Percentiles rank a stretch among this genome's conserved stretches.
These are phyloP conservation scores for Papiliotrema fonsecae DNA, from an alignment of 1,284 basidiomycete genomes.

Conservation along the genomic window DNA sequence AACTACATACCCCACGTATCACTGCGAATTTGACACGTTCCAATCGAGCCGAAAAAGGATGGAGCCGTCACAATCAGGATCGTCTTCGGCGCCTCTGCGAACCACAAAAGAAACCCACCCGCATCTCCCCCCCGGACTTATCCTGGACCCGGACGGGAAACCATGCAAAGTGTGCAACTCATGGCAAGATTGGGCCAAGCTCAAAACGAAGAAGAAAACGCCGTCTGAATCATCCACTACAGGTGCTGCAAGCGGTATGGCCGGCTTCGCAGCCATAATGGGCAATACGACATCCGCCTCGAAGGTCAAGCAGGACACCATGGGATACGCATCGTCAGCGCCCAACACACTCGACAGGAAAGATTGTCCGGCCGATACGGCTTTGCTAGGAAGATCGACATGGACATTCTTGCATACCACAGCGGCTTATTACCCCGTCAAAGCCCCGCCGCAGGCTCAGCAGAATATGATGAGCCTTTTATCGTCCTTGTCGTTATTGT, in stretches of 20 bases:
- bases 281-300: conserved; percentile 13
- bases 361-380: conserved; percentile 56
- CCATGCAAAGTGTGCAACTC: conserved; percentile 87
- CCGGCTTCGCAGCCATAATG: conserved; percentile 24
- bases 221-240: neutral
- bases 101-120: conserved; percentile 47
- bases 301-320: conserved; percentile 5
- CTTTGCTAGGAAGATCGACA: conserved; percentile 78
- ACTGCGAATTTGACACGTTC: too few species aligned
- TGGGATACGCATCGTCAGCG: conserved; percentile 6
- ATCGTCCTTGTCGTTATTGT: conserved; percentile 68
- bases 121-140: conserved; percentile 65
- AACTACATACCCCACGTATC: too few species aligned
- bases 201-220: conserved; percentile 41
- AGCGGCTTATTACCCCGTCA: conserved; percentile 85
- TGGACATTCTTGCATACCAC: conserved; percentile 95
- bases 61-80: neutral
- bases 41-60: too few species aligned
- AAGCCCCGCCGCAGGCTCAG: conserved; percentile 65
- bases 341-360: conserved; percentile 14
- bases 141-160: conserved; percentile 85
- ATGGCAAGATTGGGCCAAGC: conserved; percentile 66
- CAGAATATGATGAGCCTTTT: conserved; percentile 75
- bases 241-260: conserved; percentile 17
- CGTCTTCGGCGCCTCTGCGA: conserved; percentile 7